Evolutionary conservation across 495 filamentous ascomycete species (phyloP).

Genomic region (Podospora comata): DNA sequence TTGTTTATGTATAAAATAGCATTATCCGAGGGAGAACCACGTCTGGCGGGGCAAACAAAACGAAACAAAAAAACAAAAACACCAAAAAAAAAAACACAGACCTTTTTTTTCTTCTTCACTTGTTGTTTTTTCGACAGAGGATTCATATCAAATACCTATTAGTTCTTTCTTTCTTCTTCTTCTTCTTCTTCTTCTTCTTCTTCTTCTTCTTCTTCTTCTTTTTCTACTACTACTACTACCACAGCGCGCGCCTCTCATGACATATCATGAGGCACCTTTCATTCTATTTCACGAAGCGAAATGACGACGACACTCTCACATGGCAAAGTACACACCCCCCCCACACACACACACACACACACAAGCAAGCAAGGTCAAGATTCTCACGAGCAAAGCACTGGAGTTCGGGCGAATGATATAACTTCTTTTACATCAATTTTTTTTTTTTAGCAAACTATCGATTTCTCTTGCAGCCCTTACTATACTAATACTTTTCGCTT

Average conservation of each 20-base stretch:
- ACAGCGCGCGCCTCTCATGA: no score
- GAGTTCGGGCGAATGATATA: not conserved
- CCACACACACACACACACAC: no score
- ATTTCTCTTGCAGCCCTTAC: not conserved
- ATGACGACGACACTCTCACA: not conserved
- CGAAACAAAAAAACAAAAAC: no score
- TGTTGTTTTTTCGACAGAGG: no score
- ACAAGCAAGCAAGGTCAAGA: no score
- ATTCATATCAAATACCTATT: no score
- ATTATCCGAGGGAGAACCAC: not conserved
- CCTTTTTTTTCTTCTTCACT: no score
- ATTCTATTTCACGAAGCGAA: not conserved
- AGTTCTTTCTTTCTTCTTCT: not conserved
- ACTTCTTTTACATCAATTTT: not conserved
- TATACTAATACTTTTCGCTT: not conserved
- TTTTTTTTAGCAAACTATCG: not conserved
- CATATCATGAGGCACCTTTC: not conserved
- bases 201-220: no score
- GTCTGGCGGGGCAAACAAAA: not conserved
- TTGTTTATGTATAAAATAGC: slow-evolving; percentile 1
- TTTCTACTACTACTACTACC: no score
- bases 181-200: no score
- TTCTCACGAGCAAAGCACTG: not conserved
- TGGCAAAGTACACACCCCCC: no score
- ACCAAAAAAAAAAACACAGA: no score